Evolutionary conservation across 345 rosid genomes (phyloP).

Genomic region (Draba incana): DNA sequence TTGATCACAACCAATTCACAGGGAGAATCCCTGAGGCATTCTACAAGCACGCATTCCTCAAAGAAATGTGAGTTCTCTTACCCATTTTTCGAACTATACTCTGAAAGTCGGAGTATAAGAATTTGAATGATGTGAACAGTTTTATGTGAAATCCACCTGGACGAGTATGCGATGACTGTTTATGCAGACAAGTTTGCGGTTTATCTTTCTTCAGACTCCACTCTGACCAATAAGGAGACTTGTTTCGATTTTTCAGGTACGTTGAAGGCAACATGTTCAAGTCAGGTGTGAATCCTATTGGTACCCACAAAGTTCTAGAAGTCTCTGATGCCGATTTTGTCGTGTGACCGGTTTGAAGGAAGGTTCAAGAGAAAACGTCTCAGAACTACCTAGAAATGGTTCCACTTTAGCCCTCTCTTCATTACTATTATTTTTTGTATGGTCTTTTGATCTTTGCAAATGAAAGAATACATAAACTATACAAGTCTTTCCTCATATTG

Average conservation of each 20-base stretch:
- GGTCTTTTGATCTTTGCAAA: slow-evolving; percentile 32
- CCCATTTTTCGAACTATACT: not conserved
- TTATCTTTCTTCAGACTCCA: not conserved
- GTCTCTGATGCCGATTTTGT: slow-evolving; percentile 83
- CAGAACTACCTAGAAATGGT: slow-evolving; percentile 32
- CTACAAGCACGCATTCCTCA: slow-evolving; percentile 81
- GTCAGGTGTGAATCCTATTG: slow-evolving; percentile 81
- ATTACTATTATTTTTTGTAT: slow-evolving; percentile 12
- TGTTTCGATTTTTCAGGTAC: slow-evolving; percentile 59
- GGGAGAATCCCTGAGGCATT: slow-evolving; percentile 85
- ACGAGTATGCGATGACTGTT: slow-evolving; percentile 1
- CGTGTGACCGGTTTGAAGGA: slow-evolving; percentile 40
- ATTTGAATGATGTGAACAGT: slow-evolving; percentile 6
- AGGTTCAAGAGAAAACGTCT: slow-evolving; percentile 35
- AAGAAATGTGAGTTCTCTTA: slow-evolving; percentile 76
- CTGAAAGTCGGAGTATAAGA: not conserved
- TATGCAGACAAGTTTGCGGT: slow-evolving; percentile 15
- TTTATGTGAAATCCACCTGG: not conserved
- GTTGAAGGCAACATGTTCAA: slow-evolving; percentile 83
- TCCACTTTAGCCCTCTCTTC: slow-evolving; percentile 29
- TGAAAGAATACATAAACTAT: slow-evolving; percentile 33
- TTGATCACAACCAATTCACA: slow-evolving; percentile 93
- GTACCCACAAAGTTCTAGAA: slow-evolving; percentile 81
- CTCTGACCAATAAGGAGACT: not conserved
- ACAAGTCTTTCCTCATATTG: slow-evolving; percentile 29